Evolutionary conservation across 108 stramenopile genomes (phyloP).

Genomic region (Pseudonitzschia multiseries): DNA sequence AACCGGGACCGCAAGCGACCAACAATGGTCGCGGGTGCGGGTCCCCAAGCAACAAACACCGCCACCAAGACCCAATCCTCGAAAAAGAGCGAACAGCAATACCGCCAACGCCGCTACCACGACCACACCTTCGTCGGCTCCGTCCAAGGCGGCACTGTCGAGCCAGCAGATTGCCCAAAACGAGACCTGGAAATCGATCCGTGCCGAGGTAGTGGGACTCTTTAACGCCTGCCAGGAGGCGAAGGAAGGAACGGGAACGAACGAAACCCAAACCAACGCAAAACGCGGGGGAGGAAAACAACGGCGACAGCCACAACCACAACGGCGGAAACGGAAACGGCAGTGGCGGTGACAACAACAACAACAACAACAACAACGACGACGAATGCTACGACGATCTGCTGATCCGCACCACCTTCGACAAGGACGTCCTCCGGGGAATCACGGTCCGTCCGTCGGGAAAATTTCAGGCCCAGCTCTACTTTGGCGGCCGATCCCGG

Average conservation of each 20-base stretch:
- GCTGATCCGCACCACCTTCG: constrained; percentile 24
- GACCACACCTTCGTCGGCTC: too few species aligned
- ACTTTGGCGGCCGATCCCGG: constrained; percentile 66
- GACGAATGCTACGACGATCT: not conserved
- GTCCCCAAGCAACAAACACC: not conserved
- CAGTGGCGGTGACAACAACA: too few species aligned
- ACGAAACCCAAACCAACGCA: not conserved
- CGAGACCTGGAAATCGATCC: constrained; percentile 12
- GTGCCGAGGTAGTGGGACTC: not conserved
- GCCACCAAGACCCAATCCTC: not conserved
- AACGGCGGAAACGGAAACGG: too few species aligned
- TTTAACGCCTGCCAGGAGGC: not conserved
- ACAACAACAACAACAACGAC: too few species aligned
- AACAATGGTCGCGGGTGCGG: not conserved
- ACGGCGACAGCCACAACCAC: not conserved
- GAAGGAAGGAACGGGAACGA: not conserved
- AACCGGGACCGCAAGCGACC: not conserved
- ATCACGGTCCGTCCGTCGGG: constrained; percentile 62
- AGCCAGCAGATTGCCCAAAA: not conserved
- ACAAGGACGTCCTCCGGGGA: constrained; percentile 44
- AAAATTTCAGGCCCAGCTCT: constrained; percentile 66
- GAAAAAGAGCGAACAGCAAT: too few species aligned
- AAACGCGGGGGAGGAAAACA: not conserved
- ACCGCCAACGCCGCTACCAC: too few species aligned
- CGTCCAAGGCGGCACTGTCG: not conserved